phyloP scores from a whole-genome alignment of 306 rosid species.

The Vigna trinervia region DNA sequence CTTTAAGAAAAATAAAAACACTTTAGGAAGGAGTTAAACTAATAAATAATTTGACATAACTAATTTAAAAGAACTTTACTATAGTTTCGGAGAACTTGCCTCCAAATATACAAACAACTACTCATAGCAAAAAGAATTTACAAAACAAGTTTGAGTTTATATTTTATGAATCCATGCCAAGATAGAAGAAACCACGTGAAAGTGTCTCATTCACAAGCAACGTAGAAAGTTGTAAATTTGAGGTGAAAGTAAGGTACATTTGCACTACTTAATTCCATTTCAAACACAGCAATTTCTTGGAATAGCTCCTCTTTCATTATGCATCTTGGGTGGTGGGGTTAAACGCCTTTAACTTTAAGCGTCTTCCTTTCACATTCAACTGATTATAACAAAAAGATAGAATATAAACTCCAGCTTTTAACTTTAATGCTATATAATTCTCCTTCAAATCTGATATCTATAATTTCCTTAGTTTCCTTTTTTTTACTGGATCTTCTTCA shows the following conservation, averaged over 20 bases:
- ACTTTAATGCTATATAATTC: not conserved
- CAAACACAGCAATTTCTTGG: constrained; percentile 1
- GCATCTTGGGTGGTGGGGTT: not conserved
- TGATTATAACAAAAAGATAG: not conserved
- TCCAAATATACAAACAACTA: not conserved
- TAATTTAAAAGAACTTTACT: not conserved
- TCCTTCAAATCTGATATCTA: constrained; percentile 27
- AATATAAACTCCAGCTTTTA: constrained; percentile 9
- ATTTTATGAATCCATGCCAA: constrained; percentile 1
- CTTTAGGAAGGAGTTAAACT: not conserved
- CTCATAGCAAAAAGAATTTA: not conserved
- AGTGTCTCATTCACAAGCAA: not conserved
- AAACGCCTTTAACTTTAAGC: not conserved
- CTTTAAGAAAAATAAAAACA: not conserved
- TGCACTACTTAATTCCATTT: not conserved
- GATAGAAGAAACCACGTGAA: not conserved
- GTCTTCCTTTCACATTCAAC: constrained; percentile 25
- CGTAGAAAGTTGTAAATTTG: not conserved
- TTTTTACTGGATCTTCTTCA: constrained; percentile 43
- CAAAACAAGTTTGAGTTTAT: not conserved
- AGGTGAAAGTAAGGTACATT: not conserved
- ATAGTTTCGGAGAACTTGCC: not conserved
- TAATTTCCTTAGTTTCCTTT: constrained; percentile 43
- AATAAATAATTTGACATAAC: not conserved
- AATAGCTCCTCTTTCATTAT: not conserved